Base-by-base conservation (phyloP, 306 rosid genomes). In the Pyrus betulifolia region DNA sequence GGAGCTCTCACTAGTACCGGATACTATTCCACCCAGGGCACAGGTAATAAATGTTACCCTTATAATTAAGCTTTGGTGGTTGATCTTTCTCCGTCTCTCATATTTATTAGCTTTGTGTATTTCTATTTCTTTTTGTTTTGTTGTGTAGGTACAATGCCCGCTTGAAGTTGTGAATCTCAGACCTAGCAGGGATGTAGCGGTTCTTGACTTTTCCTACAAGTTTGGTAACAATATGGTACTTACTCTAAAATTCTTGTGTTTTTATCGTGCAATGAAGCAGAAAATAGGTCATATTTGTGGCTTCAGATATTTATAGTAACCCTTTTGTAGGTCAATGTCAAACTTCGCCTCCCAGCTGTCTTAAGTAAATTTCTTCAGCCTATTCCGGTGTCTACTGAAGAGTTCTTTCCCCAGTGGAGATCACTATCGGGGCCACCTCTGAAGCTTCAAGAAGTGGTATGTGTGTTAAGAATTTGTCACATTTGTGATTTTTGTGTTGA, bases 391-490 rank as follows among this genome's bases (percentile, higher is more conserved):
- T 74, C 99, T 70, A 77, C 93, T 12, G 99, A 92, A 78, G 99
- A 96, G 82, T 96, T 96, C 79, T 96, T 96, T 84, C 93, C 92
- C 74, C 99, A 91, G 78, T 96, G 99, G 99, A 89, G 97, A 86
- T 88, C 93, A 68, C 91, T 96, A 71, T 82, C 96, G 28, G 99
- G 99, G 72, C 97, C 99, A 69, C 99, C 99, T 58, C 86, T 96
- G 88, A 96, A 96, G 93, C 99, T 96, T 82, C 99, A 96, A 86
- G 99, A 96, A 92, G 99, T 96, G 93, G 99, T 96, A 76, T 78
- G 85, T 8, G 46, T 85, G 74, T 69, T 76, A 40, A 18, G 23
- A 17, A 51, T 49, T 14, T 28, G 5, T 61, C 3, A 15, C 54
- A 31, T n/a, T 72, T 76, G 23, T 66, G 74, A 49, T 79, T 44